phyloP scores from a whole-genome alignment of 495 filamentous ascomycete genomes.

The Aspergillus cavernicola region DNA sequence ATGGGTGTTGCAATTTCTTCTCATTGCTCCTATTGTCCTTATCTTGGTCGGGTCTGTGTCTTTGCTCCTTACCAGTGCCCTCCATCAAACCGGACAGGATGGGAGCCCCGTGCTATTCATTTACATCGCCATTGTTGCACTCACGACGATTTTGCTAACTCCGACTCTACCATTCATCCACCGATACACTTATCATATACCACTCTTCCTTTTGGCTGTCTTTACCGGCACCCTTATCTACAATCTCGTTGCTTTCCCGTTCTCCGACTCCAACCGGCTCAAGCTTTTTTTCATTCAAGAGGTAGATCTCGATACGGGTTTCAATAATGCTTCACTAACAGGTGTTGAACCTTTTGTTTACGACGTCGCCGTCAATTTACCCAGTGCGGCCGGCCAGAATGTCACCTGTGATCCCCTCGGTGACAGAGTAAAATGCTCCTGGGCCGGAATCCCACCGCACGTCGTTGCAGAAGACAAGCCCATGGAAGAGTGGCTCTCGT shows the following conservation, averaged over 20 bases:
- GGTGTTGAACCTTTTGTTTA: slow-evolving; percentile 71
- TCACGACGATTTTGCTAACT: slow-evolving; percentile 69
- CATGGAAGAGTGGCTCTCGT: slow-evolving; percentile 55
- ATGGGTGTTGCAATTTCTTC: slow-evolving; percentile 82
- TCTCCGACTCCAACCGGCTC: slow-evolving; percentile 70
- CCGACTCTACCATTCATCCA: slow-evolving; percentile 83
- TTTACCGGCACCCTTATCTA: slow-evolving; percentile 78
- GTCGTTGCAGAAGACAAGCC: slow-evolving; percentile 34
- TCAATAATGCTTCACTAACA: slow-evolving; percentile 63
- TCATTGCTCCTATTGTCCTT: slow-evolving; percentile 72
- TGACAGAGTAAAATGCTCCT: slow-evolving; percentile 63
- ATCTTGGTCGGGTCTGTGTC: slow-evolving; percentile 70
- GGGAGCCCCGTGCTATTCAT: slow-evolving; percentile 62
- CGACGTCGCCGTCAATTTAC: slow-evolving; percentile 61
- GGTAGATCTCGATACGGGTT: slow-evolving; percentile 70
- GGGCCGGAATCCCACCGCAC: slow-evolving; percentile 61
- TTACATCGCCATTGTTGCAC: slow-evolving; percentile 64
- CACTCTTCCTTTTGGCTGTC: slow-evolving; percentile 68
- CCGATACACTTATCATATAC: slow-evolving; percentile 78
- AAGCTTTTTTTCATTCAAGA: slow-evolving; percentile 86
- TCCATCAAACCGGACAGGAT: slow-evolving; percentile 78
- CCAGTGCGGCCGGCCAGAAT: slow-evolving; percentile 62
- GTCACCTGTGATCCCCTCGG: slow-evolving; percentile 46
- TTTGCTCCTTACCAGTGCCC: slow-evolving; percentile 66
- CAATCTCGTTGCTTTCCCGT: slow-evolving; percentile 85